Base-by-base conservation (phyloP, 2,329 filamentous ascomycete genomes). In the Ambrosiella beaveri region DNA sequence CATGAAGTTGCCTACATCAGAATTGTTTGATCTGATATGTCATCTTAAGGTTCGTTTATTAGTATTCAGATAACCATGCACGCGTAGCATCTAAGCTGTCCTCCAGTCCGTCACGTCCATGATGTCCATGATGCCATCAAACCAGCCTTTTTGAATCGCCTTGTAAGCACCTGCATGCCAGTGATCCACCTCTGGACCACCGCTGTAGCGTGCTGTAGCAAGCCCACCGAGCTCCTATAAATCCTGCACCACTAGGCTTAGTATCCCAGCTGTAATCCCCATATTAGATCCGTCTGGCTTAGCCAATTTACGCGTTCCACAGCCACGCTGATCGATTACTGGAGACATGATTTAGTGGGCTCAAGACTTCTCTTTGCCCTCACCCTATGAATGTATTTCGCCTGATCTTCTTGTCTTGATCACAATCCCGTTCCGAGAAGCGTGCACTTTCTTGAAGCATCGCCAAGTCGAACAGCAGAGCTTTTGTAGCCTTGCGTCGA, bases 271-370 rank as follows among this genome's bases (percentile, higher is more conserved):
- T 9, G 27, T 36, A 35, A 47, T 51, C 12, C 15, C 15, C 27
- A 27, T 19, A 51, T 51, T 51, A 11, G 35, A 35, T 51, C 47
- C 47, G 15, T 19, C 52, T 19, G 13, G 19, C 52, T 39, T 41
- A 38, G 38, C 36, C 38, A 54, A 54, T 39, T 41, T 44, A 54
- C 15, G 17, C 13, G 27, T 4, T 27, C 38, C 52, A 54, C 38
- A 54, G 52, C 52, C 52, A 54, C 52, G 17, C 52, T 54, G 15
- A 54, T 54, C 35, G 15, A 19, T 41, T 54, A 5, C 27, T 27
- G 3, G 27, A 2, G 27, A 27, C 27, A 27, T 40, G 52, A 40
- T 54, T 54, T 36, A 54, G 35, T 41, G 37, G 15, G 4, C 38
- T 55, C 15, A 47, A 54, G 37, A 27, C 38, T 19, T 54, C 36